Conservation (phyloP, 129 eudicot species). For the Escallonia rubra region DNA sequence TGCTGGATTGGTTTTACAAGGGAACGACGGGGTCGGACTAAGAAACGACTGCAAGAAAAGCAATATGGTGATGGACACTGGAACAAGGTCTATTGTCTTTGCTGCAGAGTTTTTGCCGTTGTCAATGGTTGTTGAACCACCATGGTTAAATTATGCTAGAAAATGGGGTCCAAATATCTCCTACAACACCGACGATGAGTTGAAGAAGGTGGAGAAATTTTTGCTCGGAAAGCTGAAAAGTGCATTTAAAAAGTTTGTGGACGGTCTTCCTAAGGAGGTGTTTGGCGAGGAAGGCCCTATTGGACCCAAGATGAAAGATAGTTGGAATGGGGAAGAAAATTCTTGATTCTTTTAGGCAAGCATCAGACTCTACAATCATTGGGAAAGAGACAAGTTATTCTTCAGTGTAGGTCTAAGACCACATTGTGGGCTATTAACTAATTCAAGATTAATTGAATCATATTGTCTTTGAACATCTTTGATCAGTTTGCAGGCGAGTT, state of each 20-base stretch:
- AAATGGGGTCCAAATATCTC: constrained; percentile 85
- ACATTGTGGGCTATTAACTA: too few relatives aligned
- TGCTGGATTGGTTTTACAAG: constrained; percentile 44
- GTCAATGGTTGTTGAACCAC: constrained; percentile 34
- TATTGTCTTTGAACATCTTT: too few relatives aligned
- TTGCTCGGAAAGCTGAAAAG: constrained; percentile 46
- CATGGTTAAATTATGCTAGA: constrained; percentile 70
- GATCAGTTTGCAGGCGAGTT: too few relatives aligned
- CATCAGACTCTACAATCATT: too few relatives aligned
- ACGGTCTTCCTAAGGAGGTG: constrained; percentile 52
- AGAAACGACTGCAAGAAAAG: constrained; percentile 55
- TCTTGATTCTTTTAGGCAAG: too few relatives aligned
- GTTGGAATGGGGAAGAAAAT: constrained; percentile 76
- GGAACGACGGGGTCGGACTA: constrained; percentile 44
- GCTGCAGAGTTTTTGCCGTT: constrained; percentile 49
- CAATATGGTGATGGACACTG: constrained; percentile 40
- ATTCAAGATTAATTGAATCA: too few relatives aligned
- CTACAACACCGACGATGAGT: constrained; percentile 49
- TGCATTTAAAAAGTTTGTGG: constrained; percentile 35
- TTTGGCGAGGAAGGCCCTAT: constrained; percentile 88
- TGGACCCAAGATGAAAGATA: constrained; percentile 73
- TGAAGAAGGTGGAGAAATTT: constrained; percentile 38
- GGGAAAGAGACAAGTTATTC: too few relatives aligned
- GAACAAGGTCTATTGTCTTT: constrained; percentile 32
- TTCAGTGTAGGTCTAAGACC: too few relatives aligned